Base-by-base conservation (phyloP, 306 rosid species). In the Cucumis cinereus region DNA sequence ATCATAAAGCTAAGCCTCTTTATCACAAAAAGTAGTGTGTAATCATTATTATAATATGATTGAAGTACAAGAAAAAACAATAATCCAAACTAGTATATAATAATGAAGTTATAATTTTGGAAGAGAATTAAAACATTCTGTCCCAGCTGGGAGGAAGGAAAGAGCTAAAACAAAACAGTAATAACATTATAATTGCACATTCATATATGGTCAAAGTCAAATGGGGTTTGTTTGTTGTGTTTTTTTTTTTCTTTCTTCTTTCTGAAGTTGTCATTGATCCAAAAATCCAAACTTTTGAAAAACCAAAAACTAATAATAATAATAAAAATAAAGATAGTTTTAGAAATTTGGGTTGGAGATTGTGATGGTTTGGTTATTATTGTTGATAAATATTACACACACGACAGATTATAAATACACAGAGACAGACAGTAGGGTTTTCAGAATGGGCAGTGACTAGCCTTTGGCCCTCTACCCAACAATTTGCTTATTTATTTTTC, bases 361-460 rank as follows among this genome's bases (percentile, higher is more conserved):
- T 68, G 74, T 68, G 74, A 68, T 68, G 55, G 54, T 68, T 68
- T 68, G 74, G 74, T 68, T 68, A 68, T 68, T 68, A 68, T 63
- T 36, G 7, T 36, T 63, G 23, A 35, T 33, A 61, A 14, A 35
- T 33, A 61, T 61, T 61, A 61, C 67, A 60, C 67, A 60, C 67
- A 61, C 67, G 75, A 69, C 56, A 69, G 56, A 41, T 69, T 47
- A 72, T 72, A 72, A 72, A 72, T 72, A 72, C 77, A 52, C 77
- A 72, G 77, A 72, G 55, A 68, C 77, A 50, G 77, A 72, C 45
- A 72, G 61, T 72, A 72, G 77, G 77, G 72, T 63, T 72, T 71
- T 50, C 77, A 72, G 77, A 72, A 72, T 50, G 16, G 9, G 41
- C 77, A 72, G 77, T 33, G 43, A 26, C 10, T 72, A 72, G 77